Evolutionary conservation across 2,329 filamentous ascomycete species (phyloP).

Genomic region (Epichloe festucae): DNA sequence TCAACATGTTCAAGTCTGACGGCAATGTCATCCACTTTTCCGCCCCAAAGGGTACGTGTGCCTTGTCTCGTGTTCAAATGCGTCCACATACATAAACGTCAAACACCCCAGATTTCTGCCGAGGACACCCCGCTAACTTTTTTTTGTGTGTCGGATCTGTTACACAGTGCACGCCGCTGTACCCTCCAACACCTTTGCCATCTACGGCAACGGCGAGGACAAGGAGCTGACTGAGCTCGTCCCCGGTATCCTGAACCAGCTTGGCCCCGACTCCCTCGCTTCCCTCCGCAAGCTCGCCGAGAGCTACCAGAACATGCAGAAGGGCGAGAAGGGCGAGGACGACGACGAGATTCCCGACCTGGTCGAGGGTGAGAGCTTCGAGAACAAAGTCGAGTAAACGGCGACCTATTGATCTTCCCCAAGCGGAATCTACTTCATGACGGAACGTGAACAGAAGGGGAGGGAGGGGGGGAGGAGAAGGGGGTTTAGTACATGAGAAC

Average conservation of each 20-base stretch:
- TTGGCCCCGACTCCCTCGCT: slow-evolving; percentile 93
- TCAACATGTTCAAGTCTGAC: slow-evolving; percentile 99
- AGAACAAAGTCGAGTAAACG: slow-evolving; percentile 86
- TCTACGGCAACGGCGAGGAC: slow-evolving; percentile 97
- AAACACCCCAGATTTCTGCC: background rate
- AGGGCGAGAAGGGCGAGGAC: slow-evolving; percentile 72
- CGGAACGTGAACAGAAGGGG: slow-evolving; percentile 1
- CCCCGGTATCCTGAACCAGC: slow-evolving; percentile 98
- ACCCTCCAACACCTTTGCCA: slow-evolving; percentile 97
- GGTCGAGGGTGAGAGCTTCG: slow-evolving; percentile 95
- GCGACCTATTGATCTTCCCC: background rate
- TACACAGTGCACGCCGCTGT: slow-evolving; percentile 82
- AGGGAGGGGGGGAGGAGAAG: background rate
- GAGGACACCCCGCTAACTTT: background rate
- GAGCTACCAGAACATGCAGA: slow-evolving; percentile 99
- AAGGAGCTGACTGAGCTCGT: slow-evolving; percentile 99
- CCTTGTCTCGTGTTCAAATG: background rate
- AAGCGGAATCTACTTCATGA: slow-evolving; percentile 4
- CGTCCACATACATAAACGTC: background rate
- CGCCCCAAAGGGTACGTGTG: slow-evolving; percentile 81
- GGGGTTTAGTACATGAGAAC: slow-evolving; percentile 2
- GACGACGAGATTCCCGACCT: slow-evolving; percentile 97
- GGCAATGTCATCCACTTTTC: slow-evolving; percentile 99
- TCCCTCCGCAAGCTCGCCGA: slow-evolving; percentile 97
- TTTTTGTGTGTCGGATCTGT: background rate